phyloP scores from a whole-genome alignment of 345 rosid species.

The Euphorbia pulcherrima region DNA sequence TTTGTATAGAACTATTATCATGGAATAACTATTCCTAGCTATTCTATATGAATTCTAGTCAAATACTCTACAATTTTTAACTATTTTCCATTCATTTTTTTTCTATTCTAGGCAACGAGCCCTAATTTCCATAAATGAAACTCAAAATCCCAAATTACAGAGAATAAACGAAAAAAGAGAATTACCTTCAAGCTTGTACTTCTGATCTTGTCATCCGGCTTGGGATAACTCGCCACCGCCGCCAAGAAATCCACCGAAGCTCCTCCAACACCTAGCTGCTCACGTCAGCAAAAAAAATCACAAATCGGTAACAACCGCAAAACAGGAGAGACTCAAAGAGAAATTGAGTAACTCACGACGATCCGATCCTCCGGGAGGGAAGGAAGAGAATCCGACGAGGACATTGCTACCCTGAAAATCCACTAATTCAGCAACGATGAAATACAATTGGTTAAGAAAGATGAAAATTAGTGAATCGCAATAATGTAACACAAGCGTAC shows the following conservation, averaged over 20 bases:
- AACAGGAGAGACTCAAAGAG: background rate
- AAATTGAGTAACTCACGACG: constrained; percentile 32
- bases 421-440: background rate
- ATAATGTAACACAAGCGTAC: background rate
- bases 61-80: no score
- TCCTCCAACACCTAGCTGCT: constrained; percentile 71
- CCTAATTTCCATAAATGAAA: background rate
- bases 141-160: no score
- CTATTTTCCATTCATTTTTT: no score
- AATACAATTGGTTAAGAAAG: background rate
- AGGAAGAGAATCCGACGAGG: no score
- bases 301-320: background rate
- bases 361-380: constrained; percentile 31
- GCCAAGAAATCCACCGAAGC: constrained; percentile 65
- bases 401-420: constrained; percentile 51
- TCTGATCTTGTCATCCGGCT: constrained; percentile 87
- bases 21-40: no score
- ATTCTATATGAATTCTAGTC: no score
- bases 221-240: constrained; percentile 63
- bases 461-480: background rate
- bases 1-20: no score
- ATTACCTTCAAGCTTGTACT: constrained; percentile 49
- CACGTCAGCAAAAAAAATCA: background rate
- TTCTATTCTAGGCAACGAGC: no score
- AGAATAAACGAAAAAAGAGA: no score